Conservation (phyloP, 805 yeast genomes). For the Cyberlindnera xishuangbannaensis region DNA sequence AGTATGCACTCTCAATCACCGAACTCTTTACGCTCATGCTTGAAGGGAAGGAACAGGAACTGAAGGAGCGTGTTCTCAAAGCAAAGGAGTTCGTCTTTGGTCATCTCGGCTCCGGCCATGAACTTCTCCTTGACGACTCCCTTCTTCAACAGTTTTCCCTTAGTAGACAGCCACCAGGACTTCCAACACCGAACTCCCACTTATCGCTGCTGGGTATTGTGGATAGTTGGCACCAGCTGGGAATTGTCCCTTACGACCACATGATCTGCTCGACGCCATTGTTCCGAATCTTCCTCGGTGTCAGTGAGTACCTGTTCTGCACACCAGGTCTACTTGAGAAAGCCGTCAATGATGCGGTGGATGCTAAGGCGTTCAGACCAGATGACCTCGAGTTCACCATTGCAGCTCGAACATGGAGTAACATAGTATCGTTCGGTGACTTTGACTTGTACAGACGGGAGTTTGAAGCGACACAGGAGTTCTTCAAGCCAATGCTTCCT, state of each 20-base stretch:
- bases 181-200: slow-evolving; percentile 79
- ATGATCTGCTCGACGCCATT: slow-evolving; percentile 94
- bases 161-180: slow-evolving; percentile 59
- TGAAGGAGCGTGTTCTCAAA: slow-evolving; percentile 48
- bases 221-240: slow-evolving; percentile 84
- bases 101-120: slow-evolving; percentile 48
- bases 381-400: slow-evolving; percentile 92
- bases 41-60: slow-evolving; percentile 53
- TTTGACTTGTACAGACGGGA: slow-evolving; percentile 63
- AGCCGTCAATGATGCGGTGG: slow-evolving; percentile 66
- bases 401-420: slow-evolving; percentile 86
- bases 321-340: slow-evolving; percentile 78
- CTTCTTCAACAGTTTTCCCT: slow-evolving; percentile 77
- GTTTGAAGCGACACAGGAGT: slow-evolving; percentile 77
- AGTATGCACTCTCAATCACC: slow-evolving; percentile 79
- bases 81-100: slow-evolving; percentile 80
- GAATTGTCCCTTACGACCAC: slow-evolving; percentile 92
- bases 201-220: slow-evolving; percentile 84
- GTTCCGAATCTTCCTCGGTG: slow-evolving; percentile 90
- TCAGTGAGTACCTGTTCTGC: slow-evolving; percentile 85
- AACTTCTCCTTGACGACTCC: slow-evolving; percentile 68
- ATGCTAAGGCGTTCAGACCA: slow-evolving; percentile 63
- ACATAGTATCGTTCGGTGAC: slow-evolving; percentile 68
- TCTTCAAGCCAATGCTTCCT: slow-evolving; percentile 78
- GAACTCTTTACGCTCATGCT: slow-evolving; percentile 82